Evolutionary conservation across 176 grass and related monocot genomes (phyloP), one percentile per base, ranked within the genome.

Genomic region (Carex myosuroides): DNA sequence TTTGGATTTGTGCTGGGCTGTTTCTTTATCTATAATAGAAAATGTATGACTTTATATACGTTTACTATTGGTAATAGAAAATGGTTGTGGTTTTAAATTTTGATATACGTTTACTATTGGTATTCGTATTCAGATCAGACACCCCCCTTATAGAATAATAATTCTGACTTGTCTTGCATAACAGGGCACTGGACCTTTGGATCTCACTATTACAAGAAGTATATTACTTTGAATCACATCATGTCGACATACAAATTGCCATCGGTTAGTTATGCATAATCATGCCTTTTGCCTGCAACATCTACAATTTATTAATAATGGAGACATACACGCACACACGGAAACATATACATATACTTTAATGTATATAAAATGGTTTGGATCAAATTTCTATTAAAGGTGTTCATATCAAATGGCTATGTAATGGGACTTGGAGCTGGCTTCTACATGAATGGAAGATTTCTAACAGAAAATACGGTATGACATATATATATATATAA

Each of bases 321-420:
- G n/a, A n/a, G n/a, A n/a, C n/a, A n/a, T n/a, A n/a, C n/a, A n/a
- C n/a, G n/a, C n/a, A n/a, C n/a, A n/a, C n/a, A n/a, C n/a, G n/a
- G 5, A 64, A 3, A 64, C 3, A 57, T 3, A 57, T 0, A 57
- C 16, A 57, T 14, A 57, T 5, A 56, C 54, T 58, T 58, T 48
- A 48, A 48, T 10, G 44, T 10, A 48, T 48, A 20, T 60, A 1
- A 20, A 60, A 8, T 60, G 18, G 5, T 18, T 60, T 20, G 58
- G 21, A 60, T 7, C 18, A 60, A 8, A 60, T 67, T 67, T 37
- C 1, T 32, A 30, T 67, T 35, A 67, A 35, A 67, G 64, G 64
- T 67, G 64, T 67, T 67, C 37, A 67, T 67, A 67, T 67, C 64
- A 67, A 67, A 67, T 37, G 64, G 64, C 64, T 35, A 37, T 67